A percentile compares a stretch with the other conserved stretches of the same genome.
phyloP scores from a whole-genome alignment of 345 rosid genomes.

The Toxicodendron radicans region DNA sequence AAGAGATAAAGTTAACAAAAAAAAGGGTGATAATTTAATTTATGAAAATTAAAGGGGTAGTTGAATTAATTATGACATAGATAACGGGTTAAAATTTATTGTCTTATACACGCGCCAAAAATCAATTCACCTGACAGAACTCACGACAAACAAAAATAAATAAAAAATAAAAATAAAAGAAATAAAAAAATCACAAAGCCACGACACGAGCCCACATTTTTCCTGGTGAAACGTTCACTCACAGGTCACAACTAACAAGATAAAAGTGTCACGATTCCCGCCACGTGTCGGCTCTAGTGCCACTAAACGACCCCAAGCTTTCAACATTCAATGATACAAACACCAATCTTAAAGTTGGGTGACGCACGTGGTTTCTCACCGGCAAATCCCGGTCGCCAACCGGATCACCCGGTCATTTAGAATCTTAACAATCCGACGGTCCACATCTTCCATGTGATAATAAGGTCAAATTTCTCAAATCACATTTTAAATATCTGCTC shows the following conservation, averaged over 20 bases:
- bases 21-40: no score
- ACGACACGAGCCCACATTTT: background rate
- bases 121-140: background rate
- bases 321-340: background rate
- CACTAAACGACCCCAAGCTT: background rate
- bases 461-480: background rate
- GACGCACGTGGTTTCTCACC: conserved; percentile 42
- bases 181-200: background rate
- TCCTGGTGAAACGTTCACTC: conserved; percentile 12
- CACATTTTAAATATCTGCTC: conserved; percentile 7
- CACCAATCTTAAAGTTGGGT: conserved; percentile 17
- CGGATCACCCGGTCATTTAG: conserved; percentile 27
- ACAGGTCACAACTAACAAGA: background rate
- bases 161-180: no score
- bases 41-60: no score
- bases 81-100: no score
- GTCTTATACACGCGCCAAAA: background rate
- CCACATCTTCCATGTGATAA: conserved; percentile 33
- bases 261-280: conserved; percentile 18
- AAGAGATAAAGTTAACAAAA: no score
- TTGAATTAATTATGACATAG: no score
- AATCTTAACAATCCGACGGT: conserved; percentile 19
- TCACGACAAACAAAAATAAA: background rate
- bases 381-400: conserved; percentile 22
- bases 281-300: conserved; percentile 23